phyloP scores from a whole-genome alignment of 768 basidiomycete species.

The Russula sp. region DNA sequence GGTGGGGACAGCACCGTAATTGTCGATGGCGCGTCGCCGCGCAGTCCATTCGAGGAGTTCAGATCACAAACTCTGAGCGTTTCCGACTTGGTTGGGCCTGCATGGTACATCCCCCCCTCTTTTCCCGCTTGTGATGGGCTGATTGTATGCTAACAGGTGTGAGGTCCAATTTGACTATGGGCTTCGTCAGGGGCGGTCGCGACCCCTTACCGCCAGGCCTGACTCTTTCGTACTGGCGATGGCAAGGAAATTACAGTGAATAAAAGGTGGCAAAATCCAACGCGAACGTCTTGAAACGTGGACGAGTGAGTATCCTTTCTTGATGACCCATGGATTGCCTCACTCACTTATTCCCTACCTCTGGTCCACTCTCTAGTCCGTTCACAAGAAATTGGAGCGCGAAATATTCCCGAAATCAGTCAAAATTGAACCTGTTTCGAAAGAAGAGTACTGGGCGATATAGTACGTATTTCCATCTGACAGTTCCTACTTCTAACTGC shows the following conservation, averaged over 20 bases:
- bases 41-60: conserved; percentile 25
- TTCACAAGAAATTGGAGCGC: conserved; percentile 75
- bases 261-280: conserved; percentile 51
- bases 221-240: conserved; percentile 50
- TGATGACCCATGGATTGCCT: not conserved
- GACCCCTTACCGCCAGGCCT: conserved; percentile 51
- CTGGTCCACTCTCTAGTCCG: conserved; percentile 42
- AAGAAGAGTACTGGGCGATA: conserved; percentile 78
- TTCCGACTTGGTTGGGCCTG: conserved; percentile 29
- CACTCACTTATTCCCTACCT: not conserved
- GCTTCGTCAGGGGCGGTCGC: conserved; percentile 54
- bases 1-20: not conserved
- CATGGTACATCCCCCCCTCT: conserved; percentile 22
- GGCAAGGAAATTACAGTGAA: conserved; percentile 62
- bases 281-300: conserved; percentile 52
- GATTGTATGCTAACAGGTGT: conserved; percentile 51
- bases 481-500: not conserved
- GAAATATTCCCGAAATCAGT: conserved; percentile 63
- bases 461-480: conserved; percentile 44
- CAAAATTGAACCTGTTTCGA: conserved; percentile 46
- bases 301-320: conserved; percentile 45
- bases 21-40: not conserved
- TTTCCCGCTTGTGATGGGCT: not conserved
- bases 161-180: conserved; percentile 79
- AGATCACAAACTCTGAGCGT: conserved; percentile 22